A percentile compares a stretch with the other conserved stretches of the same genome.
Evolutionary conservation across 805 yeast species (phyloP).

Genomic region (Starmerella vitae): DNA sequence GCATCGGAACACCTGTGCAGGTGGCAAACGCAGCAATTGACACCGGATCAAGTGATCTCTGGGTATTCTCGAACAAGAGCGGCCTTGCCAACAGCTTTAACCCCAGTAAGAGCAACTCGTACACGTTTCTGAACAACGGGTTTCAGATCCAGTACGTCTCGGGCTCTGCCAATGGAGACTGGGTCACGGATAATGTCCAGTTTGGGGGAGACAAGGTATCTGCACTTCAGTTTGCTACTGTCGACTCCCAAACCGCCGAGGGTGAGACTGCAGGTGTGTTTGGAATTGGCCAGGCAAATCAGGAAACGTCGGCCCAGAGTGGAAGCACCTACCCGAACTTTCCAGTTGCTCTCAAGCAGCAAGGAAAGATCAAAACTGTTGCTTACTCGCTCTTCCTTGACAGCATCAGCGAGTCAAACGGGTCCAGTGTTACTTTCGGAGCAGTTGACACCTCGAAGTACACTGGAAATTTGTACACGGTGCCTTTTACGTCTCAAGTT

Average conservation of each 20-base stretch:
- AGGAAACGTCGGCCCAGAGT: conserved; percentile 6
- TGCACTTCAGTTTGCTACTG: conserved; percentile 14
- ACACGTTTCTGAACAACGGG: conserved; percentile 16
- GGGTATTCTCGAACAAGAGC: conserved; percentile 28
- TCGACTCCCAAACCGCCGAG: conserved; percentile 1
- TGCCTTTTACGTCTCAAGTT: conserved; percentile 9
- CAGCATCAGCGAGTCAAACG: conserved; percentile 19
- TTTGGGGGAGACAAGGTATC: conserved; percentile 35
- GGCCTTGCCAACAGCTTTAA: conserved; percentile 7
- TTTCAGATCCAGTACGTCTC: conserved; percentile 28
- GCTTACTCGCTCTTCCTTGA: conserved; percentile 38
- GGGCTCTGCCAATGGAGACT: conserved; percentile 34
- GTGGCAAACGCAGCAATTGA: conserved; percentile 41
- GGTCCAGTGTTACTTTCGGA: conserved; percentile 35
- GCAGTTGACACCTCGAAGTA: conserved; percentile 55
- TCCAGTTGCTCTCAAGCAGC: conserved; percentile 27
- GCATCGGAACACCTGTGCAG: conserved; percentile 44
- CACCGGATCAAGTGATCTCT: conserved; percentile 60
- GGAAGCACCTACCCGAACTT: conserved; percentile 23
- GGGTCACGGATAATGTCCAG: conserved; percentile 48
- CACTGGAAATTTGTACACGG: conserved; percentile 31
- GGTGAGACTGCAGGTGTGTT: conserved; percentile 12
- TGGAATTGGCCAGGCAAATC: conserved; percentile 11
- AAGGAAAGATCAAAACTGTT: conserved; percentile 31
- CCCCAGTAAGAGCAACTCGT: conserved; percentile 18